A percentile compares a stretch with the other conserved stretches of the same genome.
phyloP scores from a whole-genome alignment of 2,329 filamentous ascomycete species.

The Rhexocercosporidium sp. region DNA sequence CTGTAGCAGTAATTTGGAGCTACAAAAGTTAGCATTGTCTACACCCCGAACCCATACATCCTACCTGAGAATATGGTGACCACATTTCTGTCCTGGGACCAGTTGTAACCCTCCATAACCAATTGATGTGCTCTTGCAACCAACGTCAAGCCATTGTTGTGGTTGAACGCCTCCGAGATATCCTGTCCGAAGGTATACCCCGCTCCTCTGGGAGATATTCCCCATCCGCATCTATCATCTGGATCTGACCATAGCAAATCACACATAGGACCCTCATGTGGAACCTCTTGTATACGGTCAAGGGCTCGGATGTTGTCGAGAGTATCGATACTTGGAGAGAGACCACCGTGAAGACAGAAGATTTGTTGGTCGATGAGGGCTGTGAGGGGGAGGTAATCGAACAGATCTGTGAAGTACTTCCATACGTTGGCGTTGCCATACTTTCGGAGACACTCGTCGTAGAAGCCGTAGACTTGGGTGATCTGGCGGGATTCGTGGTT shows the following conservation, averaged over 20 bases:
- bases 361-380: slow-evolving; percentile 99
- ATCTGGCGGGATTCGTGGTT: slow-evolving; percentile 99
- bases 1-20: slow-evolving; percentile 97
- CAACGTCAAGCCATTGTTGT: slow-evolving; percentile 96
- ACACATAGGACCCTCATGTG: slow-evolving; percentile 97
- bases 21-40: slow-evolving; percentile 45
- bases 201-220: slow-evolving; percentile 91
- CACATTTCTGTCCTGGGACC: slow-evolving; percentile 97
- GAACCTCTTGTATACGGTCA: slow-evolving; percentile 97
- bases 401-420: slow-evolving; percentile 99
- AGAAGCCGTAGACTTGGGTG: slow-evolving; percentile 99
- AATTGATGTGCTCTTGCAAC: slow-evolving; percentile 97
- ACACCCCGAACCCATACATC: slow-evolving; percentile 32
- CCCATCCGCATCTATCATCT: slow-evolving; percentile 95
- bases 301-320: slow-evolving; percentile 94
- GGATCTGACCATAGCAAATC: slow-evolving; percentile 98
- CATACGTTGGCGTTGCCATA: slow-evolving; percentile 99
- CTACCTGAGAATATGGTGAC: slow-evolving; percentile 97
- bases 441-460: slow-evolving; percentile 98
- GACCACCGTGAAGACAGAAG: slow-evolving; percentile 95
- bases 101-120: slow-evolving; percentile 99
- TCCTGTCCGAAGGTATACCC: slow-evolving; percentile 97
- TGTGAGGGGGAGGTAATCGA: slow-evolving; percentile 96
- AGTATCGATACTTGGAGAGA: slow-evolving; percentile 95
- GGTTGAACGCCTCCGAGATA: slow-evolving; percentile 98